These are phyloP conservation scores for Hippophae rhamnoides DNA, from an alignment of 306 rosid genomes.

Conservation along the genomic window DNA sequence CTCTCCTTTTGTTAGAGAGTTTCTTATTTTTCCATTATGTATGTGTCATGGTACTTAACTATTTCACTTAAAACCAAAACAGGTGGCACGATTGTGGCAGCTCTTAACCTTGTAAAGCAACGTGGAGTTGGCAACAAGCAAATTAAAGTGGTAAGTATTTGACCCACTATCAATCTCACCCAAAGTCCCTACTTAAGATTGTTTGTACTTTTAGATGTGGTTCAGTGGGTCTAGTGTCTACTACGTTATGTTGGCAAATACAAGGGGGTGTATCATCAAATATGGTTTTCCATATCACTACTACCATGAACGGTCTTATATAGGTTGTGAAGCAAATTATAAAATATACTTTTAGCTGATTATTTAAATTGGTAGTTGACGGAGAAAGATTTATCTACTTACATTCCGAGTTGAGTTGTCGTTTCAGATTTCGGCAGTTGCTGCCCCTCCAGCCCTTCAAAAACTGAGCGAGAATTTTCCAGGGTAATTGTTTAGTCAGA, in stretches of 20 bases:
- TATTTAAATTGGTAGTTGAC: background rate
- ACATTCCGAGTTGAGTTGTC: background rate
- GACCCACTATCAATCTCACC: constrained; percentile 3
- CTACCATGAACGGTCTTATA: background rate
- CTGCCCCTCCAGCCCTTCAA: constrained; percentile 93
- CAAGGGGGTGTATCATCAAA: background rate
- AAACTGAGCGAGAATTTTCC: constrained; percentile 88
- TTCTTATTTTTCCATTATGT: too few relatives aligned
- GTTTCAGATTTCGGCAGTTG: constrained; percentile 75
- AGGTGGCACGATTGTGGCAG: constrained; percentile 92
- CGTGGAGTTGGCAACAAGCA: constrained; percentile 63
- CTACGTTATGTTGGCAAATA: background rate
- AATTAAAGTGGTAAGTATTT: constrained; percentile 64
- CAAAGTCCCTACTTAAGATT: background rate
- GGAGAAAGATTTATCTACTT: background rate
- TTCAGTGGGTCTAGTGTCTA: background rate
- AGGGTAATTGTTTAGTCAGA: constrained; percentile 43
- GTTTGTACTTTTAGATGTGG: background rate
- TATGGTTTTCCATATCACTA: background rate
- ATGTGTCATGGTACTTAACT: background rate
- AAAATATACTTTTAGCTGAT: too few relatives aligned
- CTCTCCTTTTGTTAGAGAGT: too few relatives aligned
- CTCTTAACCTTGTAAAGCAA: constrained; percentile 60
- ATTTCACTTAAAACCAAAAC: constrained; percentile 8
- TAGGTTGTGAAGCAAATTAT: too few relatives aligned